phyloP scores from a whole-genome alignment of 2,329 filamentous ascomycete genomes.

The Pezizomycotina sp. region DNA sequence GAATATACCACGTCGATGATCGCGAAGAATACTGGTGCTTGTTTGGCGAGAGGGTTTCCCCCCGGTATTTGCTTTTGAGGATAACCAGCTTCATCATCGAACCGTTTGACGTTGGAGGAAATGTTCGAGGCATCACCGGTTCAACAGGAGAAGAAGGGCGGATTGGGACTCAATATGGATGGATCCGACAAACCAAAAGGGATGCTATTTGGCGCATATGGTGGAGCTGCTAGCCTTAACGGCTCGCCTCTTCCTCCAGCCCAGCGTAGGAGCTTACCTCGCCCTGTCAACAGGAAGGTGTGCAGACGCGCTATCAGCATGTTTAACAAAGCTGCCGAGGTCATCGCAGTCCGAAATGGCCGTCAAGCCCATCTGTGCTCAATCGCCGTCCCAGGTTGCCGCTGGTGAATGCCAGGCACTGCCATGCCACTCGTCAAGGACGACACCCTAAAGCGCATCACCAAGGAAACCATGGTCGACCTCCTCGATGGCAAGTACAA shows the following conservation, averaged over 20 bases:
- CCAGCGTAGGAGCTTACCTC: conserved; percentile 54
- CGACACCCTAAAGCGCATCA: conserved; percentile 78
- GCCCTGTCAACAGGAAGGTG: conserved; percentile 64
- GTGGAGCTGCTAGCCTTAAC: conserved; percentile 33
- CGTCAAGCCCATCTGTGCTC: conserved; percentile 31
- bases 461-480: conserved; percentile 63
- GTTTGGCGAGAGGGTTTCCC: conserved; percentile 45
- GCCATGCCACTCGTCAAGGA: conserved; percentile 70
- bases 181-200: conserved; percentile 10
- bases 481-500: conserved; percentile 73
- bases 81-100: too few relatives aligned
- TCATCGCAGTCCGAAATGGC: conserved; percentile 68
- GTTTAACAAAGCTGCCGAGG: conserved; percentile 82
- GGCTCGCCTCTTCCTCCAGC: conserved; percentile 60
- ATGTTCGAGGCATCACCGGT: conserved; percentile 23
- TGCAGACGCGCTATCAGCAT: conserved; percentile 78
- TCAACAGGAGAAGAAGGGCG: conserved; percentile 16
- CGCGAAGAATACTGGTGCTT: conserved; percentile 36
- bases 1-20: conserved; percentile 53
- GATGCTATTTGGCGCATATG: conserved; percentile 18
- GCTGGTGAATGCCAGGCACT: conserved; percentile 47
- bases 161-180: conserved; percentile 10
- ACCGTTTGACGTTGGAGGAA: conserved; percentile 24
- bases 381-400: conserved; percentile 27
- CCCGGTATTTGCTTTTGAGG: too few relatives aligned